Evolutionary conservation across 306 rosid species (phyloP), one percentile per base, ranked within the genome.

Genomic region (Dryas alaskensis): DNA sequence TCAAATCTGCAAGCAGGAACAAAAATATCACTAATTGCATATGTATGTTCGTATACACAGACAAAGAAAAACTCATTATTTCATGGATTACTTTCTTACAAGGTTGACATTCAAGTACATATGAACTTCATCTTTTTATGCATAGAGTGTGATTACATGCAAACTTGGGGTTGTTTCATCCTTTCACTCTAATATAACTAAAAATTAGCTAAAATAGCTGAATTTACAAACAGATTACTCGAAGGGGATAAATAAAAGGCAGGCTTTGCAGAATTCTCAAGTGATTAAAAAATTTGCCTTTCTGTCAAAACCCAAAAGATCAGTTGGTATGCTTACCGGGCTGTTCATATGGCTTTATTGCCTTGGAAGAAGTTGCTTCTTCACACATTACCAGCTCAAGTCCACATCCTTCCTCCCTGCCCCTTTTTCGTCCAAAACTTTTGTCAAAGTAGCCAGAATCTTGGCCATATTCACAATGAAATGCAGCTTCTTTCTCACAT

Each of bases 401-500:
- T 44, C 40, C 77, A 53, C 67, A 60, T 69, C 70, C 75, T n/a
- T 80, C 87, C 78, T 73, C 82, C 70, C 85, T 75, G 3, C 72
- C 85, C 76, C 88, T 90, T 87, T 82, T 83, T 68, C 60, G 78
- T 53, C 73, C 81, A 71, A 73, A 70, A 80, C 46, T 49, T 59
- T 53, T 73, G 22, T 72, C 78, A 59, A 79, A 58, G 27, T 70
- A 54, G 4, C 70, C 48, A 16, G 85, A 64, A 78, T 70, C 81
- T 80, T 84, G 92, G 67, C 87, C 81, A 83, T 89, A 86, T 52
- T 69, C 68, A 79, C 89, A 87, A 80, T 66, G 78, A 84, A 92
- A 90, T 45, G 92, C 87, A 16, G 82, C 88, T 73, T 90, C 98
- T 86, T 92, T 92, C 86, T 92, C 95, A 61, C 97, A 92, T 6